Base-by-base conservation (phyloP, 306 rosid genomes). In the Quercus glauca region DNA sequence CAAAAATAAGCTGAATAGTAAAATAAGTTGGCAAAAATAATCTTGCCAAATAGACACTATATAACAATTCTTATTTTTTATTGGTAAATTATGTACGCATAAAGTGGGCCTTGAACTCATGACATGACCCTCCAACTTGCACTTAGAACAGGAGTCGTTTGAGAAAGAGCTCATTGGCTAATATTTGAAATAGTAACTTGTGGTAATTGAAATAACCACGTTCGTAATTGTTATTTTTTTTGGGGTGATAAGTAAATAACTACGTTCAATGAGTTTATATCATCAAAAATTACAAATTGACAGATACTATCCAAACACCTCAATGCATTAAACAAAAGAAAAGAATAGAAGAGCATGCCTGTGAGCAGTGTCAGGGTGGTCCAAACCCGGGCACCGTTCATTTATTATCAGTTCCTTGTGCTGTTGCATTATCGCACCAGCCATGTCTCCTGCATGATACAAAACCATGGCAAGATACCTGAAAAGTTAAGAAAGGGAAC, bases 391-490 rank as follows among this genome's bases (percentile, higher is more conserved):
- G 80, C 98, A 93, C 53, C 97, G 99, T 84, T 96, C 99, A 74
- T 96, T 96, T 75, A 96, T 96, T 73, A 93, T 96, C 29, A 96
- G 86, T 76, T 93, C 99, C 89, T 96, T 96, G 81, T 96, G 99
- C 83, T 96, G 97, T 80, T 96, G 99, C 88, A 89, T 90, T 78
- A 96, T 91, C 71, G 99, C 99, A 55, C 97, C 99, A 51, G 97
- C 96, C 99, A 91, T 91, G 78, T 96, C 99, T 80, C 99, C 99
- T 18, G 98, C 96, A 86, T 96, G 99, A 83, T 96, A 96, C 80
- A 96, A 83, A 82, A 96, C 99, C 99, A 91, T 96, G 71, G 99
- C 99, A 73, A 96, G 99, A 85, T 96, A 91, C 94, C 99, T 96
- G 94, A 84, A 88, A 89, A 21, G 73, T 73, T 43, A 60, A 78